Percentiles rank a stretch among this genome's conserved stretches.
phyloP scores from a whole-genome alignment of 225 moss, liverwort and hornwort species.

The Pseudisothecium myosuroides region DNA sequence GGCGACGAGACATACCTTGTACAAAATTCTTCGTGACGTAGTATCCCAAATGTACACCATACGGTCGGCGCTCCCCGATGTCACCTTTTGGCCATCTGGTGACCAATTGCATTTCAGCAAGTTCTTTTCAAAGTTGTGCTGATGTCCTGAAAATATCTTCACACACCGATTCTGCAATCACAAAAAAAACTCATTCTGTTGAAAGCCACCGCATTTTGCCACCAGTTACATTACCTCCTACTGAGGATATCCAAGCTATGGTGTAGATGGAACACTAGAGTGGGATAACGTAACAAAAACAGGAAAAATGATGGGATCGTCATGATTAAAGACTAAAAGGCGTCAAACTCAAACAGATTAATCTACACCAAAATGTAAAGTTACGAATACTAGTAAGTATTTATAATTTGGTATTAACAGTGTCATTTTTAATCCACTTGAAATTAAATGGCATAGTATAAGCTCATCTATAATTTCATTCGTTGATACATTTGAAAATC shows the following conservation, averaged over 20 bases:
- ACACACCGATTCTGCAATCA: constrained; percentile 73
- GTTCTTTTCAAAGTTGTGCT: constrained; percentile 92
- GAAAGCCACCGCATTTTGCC: not conserved
- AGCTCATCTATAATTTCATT: not conserved
- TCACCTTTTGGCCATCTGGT: constrained; percentile 87
- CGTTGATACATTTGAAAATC: not conserved
- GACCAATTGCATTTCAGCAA: constrained; percentile 83
- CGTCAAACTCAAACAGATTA: not conserved
- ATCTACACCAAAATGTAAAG: not conserved
- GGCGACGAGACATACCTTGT: constrained; percentile 38
- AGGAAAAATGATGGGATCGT: not conserved
- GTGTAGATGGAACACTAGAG: not conserved
- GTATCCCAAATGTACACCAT: constrained; percentile 98
- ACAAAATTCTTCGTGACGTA: constrained; percentile 75
- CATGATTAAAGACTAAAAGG: not conserved
- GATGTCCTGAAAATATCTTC: constrained; percentile 84
- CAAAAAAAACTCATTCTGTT: not conserved
- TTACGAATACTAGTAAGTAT: not conserved
- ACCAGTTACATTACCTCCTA: constrained; percentile 7
- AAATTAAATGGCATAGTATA: not conserved
- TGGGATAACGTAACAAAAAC: no score
- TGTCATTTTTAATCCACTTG: not conserved
- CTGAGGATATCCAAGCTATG: not conserved
- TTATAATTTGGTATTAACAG: not conserved
- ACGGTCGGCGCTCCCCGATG: constrained; percentile 80